These are phyloP conservation scores for Inga oerstediana DNA, from an alignment of 306 rosid genomes.

Conservation along the genomic window DNA sequence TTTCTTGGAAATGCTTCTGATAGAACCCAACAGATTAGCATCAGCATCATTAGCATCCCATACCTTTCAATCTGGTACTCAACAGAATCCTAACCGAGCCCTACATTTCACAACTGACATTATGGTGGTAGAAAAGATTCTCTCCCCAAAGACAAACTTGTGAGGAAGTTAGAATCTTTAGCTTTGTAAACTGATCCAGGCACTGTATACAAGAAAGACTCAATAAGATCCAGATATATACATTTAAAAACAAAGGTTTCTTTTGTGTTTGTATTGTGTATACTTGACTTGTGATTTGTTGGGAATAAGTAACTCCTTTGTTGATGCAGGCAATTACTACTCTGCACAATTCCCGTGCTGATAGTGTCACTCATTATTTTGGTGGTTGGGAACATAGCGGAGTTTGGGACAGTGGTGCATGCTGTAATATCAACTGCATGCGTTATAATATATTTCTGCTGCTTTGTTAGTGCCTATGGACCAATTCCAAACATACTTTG, in stretches of 20 bases:
- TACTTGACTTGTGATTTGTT: background rate
- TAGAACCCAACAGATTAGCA: background rate
- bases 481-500: constrained; percentile 63
- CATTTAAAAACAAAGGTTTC: background rate
- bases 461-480: constrained; percentile 59
- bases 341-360: constrained; percentile 59
- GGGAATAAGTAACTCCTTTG: constrained; percentile 24
- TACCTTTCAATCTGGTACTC: background rate
- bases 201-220: background rate
- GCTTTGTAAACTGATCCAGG: background rate
- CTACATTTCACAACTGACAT: background rate
- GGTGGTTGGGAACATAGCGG: constrained; percentile 40
- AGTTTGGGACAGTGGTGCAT: constrained; percentile 38
- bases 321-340: constrained; percentile 51
- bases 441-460: constrained; percentile 52
- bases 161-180: background rate
- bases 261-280: background rate
- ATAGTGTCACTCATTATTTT: constrained; percentile 48
- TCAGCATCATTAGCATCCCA: background rate
- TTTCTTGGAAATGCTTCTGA: background rate
- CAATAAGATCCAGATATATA: background rate
- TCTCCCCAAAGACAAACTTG: background rate
- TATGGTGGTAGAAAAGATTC: background rate
- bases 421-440: constrained; percentile 54
- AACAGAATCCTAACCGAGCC: background rate